Evolutionary conservation across 139 green algal genomes (phyloP).

Genomic region (Coelastrella sp.): DNA sequence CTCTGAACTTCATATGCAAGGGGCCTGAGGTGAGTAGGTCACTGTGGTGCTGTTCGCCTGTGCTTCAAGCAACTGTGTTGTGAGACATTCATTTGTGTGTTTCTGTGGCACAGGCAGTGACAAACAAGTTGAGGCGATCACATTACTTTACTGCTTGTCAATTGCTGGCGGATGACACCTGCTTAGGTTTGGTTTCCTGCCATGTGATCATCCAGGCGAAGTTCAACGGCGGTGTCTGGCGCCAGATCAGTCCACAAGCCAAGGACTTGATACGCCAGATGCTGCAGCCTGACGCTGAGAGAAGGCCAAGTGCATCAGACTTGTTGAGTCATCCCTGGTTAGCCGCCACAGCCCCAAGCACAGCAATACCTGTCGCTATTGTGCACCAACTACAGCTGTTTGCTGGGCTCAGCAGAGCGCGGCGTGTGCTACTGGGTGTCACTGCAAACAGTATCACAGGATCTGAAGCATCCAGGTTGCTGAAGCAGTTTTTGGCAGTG

Average conservation of each 20-base stretch:
- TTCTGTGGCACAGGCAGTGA: no score
- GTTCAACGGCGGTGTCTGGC: conserved; percentile 58
- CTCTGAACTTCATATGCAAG: conserved; percentile 61
- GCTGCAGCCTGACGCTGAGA: conserved; percentile 52
- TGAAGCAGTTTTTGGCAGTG: conserved; percentile 54
- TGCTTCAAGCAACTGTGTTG: no score
- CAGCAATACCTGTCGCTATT: conserved; percentile 48
- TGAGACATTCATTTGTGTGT: no score
- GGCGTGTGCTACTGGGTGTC: conserved; percentile 65
- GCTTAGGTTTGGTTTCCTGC: background rate
- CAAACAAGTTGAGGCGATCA: no score
- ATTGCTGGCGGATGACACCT: background rate
- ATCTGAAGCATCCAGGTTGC: conserved; percentile 51
- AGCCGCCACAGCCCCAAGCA: conserved; percentile 39
- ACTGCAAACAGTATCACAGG: conserved; percentile 59
- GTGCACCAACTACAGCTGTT: conserved; percentile 63
- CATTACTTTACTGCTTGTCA: background rate
- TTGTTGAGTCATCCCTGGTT: conserved; percentile 48
- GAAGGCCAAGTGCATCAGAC: conserved; percentile 48
- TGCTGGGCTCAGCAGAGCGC: conserved; percentile 52
- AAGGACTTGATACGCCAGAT: conserved; percentile 65
- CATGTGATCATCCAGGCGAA: conserved; percentile 40
- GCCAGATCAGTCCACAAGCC: conserved; percentile 44
- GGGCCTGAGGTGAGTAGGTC: conserved; percentile 38
- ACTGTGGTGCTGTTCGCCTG: no score